Evolutionary conservation across 208 protist genomes (phyloP).

Genomic region (Leishmania tarentolae): DNA sequence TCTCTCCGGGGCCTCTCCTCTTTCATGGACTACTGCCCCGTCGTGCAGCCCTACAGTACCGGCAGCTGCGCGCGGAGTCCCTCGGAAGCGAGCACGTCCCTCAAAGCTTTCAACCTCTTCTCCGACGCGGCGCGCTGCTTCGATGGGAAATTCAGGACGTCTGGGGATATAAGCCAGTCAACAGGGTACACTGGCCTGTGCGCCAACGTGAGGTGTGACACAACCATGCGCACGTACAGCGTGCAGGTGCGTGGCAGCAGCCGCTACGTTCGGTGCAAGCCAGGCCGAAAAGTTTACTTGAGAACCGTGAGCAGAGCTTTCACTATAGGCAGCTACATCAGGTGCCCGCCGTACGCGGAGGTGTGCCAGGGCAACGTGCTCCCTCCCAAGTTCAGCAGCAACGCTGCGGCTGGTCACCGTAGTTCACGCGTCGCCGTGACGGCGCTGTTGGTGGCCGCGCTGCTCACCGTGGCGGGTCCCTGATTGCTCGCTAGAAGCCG

Average conservation of each 20-base stretch:
- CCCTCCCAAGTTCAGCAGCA: not conserved
- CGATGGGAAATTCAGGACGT: not conserved
- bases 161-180: too few relatives aligned
- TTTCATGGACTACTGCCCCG: conserved; percentile 3
- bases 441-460: not conserved
- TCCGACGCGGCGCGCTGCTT: not conserved
- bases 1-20: conserved; percentile 16
- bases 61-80: not conserved
- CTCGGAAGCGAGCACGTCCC: not conserved
- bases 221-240: not conserved
- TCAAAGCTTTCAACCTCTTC: not conserved
- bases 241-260: not conserved
- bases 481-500: not conserved
- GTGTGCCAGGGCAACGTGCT: not conserved
- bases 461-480: not conserved
- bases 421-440: not conserved
- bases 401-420: not conserved
- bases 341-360: not conserved
- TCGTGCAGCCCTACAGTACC: not conserved
- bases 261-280: not conserved
- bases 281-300: not conserved
- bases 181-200: not conserved
- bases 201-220: not conserved
- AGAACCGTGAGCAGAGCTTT: not conserved
- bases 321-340: not conserved